Base-by-base conservation (phyloP, 2,329 filamentous ascomycete species). In the Cladophialophora bantiana region DNA sequence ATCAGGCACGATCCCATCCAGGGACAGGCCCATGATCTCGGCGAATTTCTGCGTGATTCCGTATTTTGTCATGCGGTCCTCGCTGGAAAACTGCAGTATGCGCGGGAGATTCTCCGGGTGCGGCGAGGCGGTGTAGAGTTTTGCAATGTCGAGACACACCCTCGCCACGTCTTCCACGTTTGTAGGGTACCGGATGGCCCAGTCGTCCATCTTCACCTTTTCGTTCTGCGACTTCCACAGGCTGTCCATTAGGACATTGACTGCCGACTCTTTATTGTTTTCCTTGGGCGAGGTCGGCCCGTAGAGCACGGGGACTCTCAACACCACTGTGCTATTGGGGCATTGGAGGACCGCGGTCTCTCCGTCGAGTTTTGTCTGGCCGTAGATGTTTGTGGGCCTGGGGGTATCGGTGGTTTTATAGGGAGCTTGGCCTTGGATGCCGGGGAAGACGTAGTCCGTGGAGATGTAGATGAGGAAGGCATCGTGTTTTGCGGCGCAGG, bases 51-150 rank as follows among this genome's bases (percentile, higher is more conserved):
- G 82, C 77, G 91, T 94, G 64, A 97, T 96, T 77, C 94, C 89
- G 77, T 94, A 96, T 81, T 97, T 97, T 55, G 93, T 97, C 83
- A 89, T 91, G 71, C 84, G 86, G 72, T 96, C 91, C 78, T 97
- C 92, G 54, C 92, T 93, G 2, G 90, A 92, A 79, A 96, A 96
- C 62, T 97, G 93, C 18, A 97, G 83, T 52, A 93, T 86, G 34
- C 76, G 81, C 0, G 93, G 93, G 45, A 96, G 79, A 15, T 81
- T 26, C 10, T 64, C 55, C 75, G 10, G 81, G 77, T 59, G 83
- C 80, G 42, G 85, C 79, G 38, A 84, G 78, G 45, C 78, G 62
- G 90, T 81, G 74, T 94, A 95, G 74, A 90, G 89, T 68, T 83
- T 83, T 1, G 90, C 87, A 56, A 95, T 82, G 72, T 96, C 92